Percentiles rank a stretch among this genome's conserved stretches.
Conservation (phyloP, 345 rosid species). For the Populus nigra region DNA sequence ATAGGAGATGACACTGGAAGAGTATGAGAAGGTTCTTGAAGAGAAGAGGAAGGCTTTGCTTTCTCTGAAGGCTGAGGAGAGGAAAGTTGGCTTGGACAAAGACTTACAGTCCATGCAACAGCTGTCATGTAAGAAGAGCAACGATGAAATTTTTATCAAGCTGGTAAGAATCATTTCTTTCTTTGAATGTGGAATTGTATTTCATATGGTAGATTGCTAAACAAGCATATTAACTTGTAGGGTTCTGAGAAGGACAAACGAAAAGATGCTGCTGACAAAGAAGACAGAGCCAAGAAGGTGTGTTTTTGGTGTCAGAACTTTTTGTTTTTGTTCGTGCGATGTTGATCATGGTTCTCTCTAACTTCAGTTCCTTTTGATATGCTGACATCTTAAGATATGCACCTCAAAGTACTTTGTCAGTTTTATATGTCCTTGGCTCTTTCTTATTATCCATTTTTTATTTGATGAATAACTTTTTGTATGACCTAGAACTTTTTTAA, state of each 20-base stretch:
- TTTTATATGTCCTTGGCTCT: background rate
- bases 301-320: background rate
- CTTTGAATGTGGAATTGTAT: background rate
- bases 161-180: slow-evolving; percentile 44
- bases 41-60: slow-evolving; percentile 80
- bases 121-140: slow-evolving; percentile 78
- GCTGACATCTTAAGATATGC: background rate
- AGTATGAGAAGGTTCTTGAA: slow-evolving; percentile 82
- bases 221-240: slow-evolving; percentile 30
- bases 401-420: background rate
- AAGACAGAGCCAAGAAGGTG: slow-evolving; percentile 89
- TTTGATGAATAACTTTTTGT: background rate
- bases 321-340: background rate
- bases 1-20: slow-evolving; percentile 97
- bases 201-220: background rate
- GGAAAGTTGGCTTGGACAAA: slow-evolving; percentile 75
- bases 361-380: background rate
- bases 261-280: slow-evolving; percentile 86
- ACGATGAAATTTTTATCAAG: slow-evolving; percentile 82
- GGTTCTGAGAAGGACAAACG: slow-evolving; percentile 95
- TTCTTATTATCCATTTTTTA: background rate
- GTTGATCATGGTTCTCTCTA: background rate
- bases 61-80: slow-evolving; percentile 57
- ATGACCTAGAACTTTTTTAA: background rate
- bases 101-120: slow-evolving; percentile 80